Percentiles rank a stretch among this genome's conserved stretches.
phyloP scores from a whole-genome alignment of 2,329 filamentous ascomycete genomes.

The Fusarium nodosum region DNA sequence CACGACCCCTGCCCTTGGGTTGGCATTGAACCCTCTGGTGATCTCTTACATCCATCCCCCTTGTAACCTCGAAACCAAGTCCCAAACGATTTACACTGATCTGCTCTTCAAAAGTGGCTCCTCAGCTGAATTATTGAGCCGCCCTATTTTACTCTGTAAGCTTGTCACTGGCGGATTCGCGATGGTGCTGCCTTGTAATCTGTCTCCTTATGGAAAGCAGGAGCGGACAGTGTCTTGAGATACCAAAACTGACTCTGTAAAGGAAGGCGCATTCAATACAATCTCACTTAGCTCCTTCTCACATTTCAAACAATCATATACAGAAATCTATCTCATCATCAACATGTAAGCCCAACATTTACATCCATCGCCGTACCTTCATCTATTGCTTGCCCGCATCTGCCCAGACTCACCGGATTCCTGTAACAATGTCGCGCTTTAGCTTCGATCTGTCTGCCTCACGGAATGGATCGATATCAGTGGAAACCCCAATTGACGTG shows the following conservation, averaged over 20 bases:
- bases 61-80: slow-evolving; percentile 28
- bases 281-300: slow-evolving; percentile 14
- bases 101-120: slow-evolving; percentile 21
- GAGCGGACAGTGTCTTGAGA: slow-evolving; percentile 1
- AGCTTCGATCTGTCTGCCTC: slow-evolving; percentile 51
- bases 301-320: background rate
- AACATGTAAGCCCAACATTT: slow-evolving; percentile 43
- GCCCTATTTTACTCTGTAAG: slow-evolving; percentile 36
- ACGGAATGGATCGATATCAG: slow-evolving; percentile 33
- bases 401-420: background rate
- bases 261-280: slow-evolving; percentile 33
- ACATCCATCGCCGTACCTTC: slow-evolving; percentile 3
- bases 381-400: background rate
- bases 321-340: slow-evolving; percentile 3
- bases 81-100: slow-evolving; percentile 34
- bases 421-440: slow-evolving; percentile 51
- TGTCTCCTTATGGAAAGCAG: slow-evolving; percentile 7
- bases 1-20: slow-evolving; percentile 41
- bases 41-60: slow-evolving; percentile 35
- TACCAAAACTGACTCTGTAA: slow-evolving; percentile 33
- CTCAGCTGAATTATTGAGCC: slow-evolving; percentile 30
- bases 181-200: slow-evolving; percentile 1
- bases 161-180: slow-evolving; percentile 1
- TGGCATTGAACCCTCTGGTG: slow-evolving; percentile 12
- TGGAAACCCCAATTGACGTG: slow-evolving; percentile 50